Conservation (phyloP, 2,329 filamentous ascomycete genomes). For the Madurella fahalii region DNA sequence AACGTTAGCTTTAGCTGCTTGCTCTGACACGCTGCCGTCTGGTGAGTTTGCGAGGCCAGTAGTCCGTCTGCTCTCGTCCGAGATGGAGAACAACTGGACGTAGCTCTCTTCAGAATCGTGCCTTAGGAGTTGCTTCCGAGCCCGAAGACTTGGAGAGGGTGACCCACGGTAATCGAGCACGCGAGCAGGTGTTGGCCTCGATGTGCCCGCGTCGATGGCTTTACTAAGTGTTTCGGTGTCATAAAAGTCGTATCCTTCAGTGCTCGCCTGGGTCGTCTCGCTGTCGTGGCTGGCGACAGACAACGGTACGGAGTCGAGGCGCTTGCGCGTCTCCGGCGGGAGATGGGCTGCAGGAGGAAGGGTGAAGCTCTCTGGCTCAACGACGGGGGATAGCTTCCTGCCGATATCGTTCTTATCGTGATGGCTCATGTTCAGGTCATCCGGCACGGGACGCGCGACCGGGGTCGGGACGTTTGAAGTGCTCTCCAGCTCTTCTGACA, state of each 20-base stretch:
- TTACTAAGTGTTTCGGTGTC: constrained; percentile 51
- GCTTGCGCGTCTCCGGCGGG: constrained; percentile 35
- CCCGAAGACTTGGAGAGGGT: constrained; percentile 29
- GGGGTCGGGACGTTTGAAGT: constrained; percentile 61
- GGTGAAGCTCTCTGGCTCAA: constrained; percentile 48
- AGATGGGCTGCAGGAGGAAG: constrained; percentile 45
- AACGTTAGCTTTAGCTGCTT: constrained; percentile 9
- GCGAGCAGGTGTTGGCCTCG: constrained; percentile 36
- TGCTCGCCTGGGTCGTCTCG: constrained; percentile 41
- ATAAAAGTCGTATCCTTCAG: constrained; percentile 64
- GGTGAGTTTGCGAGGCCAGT: constrained; percentile 37
- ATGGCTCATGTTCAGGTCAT: constrained; percentile 29
- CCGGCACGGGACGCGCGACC: constrained; percentile 49
- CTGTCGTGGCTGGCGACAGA: constrained; percentile 51
- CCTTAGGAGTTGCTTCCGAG: constrained; percentile 30
- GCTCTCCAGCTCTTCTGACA: constrained; percentile 56
- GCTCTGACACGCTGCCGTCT: constrained; percentile 27
- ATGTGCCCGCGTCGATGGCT: constrained; percentile 50
- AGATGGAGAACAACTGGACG: constrained; percentile 55
- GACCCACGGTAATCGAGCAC: constrained; percentile 34
- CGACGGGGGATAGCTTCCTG: constrained; percentile 44
- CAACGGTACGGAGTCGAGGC: constrained; percentile 48
- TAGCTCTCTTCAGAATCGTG: constrained; percentile 59
- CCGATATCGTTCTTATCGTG: constrained; percentile 17
- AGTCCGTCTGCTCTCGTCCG: constrained; percentile 43